These are phyloP conservation scores for Monosporascus cannonballus DNA, from an alignment of 2,329 filamentous ascomycete genomes.

Conservation along the genomic window DNA sequence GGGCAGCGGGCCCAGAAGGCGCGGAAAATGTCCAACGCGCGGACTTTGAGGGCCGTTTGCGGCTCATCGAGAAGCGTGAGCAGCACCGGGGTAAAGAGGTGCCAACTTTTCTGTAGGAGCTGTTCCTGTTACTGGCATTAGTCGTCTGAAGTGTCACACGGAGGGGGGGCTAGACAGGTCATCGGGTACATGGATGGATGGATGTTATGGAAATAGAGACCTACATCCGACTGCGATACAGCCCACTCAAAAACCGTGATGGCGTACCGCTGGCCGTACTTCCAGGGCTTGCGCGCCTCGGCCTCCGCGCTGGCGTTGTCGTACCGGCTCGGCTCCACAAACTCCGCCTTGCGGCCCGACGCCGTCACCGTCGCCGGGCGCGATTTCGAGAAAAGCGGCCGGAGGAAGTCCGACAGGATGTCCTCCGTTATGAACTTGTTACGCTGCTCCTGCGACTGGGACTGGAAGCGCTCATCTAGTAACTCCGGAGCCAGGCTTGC, in stretches of 20 bases:
- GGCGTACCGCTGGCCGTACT: slow-evolving; percentile 43
- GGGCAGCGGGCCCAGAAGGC: slow-evolving; percentile 51
- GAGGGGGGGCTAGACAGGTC: slow-evolving; percentile 1
- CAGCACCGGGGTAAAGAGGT: slow-evolving; percentile 62
- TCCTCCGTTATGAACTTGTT: slow-evolving; percentile 42
- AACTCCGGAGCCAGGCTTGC: slow-evolving; percentile 9
- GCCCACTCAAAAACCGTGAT: slow-evolving; percentile 58
- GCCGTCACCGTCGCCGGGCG: slow-evolving; percentile 48
- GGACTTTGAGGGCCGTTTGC: slow-evolving; percentile 43
- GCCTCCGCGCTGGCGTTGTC: slow-evolving; percentile 23
- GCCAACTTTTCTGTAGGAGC: slow-evolving; percentile 54
- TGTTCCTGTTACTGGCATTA: slow-evolving; percentile 24
- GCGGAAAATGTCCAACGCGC: slow-evolving; percentile 49
- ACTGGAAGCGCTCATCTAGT: slow-evolving; percentile 9
- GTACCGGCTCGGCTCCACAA: slow-evolving; percentile 32
- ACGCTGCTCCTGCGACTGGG: slow-evolving; percentile 1
- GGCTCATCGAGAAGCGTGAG: slow-evolving; percentile 63
- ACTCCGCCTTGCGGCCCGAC: slow-evolving; percentile 49
- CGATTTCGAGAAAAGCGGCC: slow-evolving; percentile 58
- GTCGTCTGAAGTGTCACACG: slow-evolving; percentile 5
- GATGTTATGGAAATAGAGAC: slow-evolving; percentile 14
- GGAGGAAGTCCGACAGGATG: slow-evolving; percentile 58
- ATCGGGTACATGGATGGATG: background rate
- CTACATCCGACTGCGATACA: slow-evolving; percentile 43
- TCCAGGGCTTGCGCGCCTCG: slow-evolving; percentile 52